Evolutionary conservation across 2,329 filamentous ascomycete genomes (phyloP).

Genomic region (Fusarium neocosmosporiellum): DNA sequence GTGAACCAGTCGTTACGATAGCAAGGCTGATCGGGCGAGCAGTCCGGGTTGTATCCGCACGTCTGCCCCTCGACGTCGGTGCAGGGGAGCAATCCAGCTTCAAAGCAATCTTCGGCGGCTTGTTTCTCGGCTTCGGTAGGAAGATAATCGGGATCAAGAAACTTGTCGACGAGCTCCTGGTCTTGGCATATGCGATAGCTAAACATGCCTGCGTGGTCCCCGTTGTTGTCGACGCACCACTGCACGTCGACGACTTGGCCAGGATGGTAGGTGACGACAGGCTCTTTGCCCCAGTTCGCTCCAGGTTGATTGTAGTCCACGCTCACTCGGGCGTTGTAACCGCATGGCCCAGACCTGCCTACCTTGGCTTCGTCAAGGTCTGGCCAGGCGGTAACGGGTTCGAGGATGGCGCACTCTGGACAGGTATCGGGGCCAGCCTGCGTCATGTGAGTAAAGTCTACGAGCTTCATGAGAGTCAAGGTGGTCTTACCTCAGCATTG

Average conservation of each 20-base stretch:
- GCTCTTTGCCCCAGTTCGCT: constrained; percentile 55
- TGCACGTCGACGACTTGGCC: constrained; percentile 61
- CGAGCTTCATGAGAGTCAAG: accelerated
- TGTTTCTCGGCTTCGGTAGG: constrained; percentile 65
- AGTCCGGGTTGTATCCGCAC: constrained; percentile 62
- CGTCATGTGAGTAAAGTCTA: neutral
- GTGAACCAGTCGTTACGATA: constrained; percentile 66
- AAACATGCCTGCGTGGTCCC: constrained; percentile 68
- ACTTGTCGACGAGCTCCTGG: constrained; percentile 61
- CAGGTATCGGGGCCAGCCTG: too few species aligned
- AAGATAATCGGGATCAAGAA: constrained; percentile 58
- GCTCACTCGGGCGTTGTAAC: constrained; percentile 64
- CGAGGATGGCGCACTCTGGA: constrained; percentile 65
- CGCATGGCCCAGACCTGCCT: constrained; percentile 61
- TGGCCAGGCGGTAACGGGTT: constrained; percentile 63
- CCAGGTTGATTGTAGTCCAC: constrained; percentile 64
- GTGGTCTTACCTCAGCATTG: constrained; percentile 14
- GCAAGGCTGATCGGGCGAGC: constrained; percentile 55
- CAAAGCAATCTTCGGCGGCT: constrained; percentile 64
- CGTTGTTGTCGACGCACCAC: constrained; percentile 68
- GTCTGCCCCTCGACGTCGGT: constrained; percentile 61
- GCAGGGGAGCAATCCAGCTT: constrained; percentile 59
- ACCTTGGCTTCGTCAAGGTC: constrained; percentile 58
- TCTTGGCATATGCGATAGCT: constrained; percentile 65
- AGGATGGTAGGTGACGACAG: constrained; percentile 57